Conservation (phyloP, 1,284 basidiomycete genomes). For the Ustilago shanxiensis region DNA sequence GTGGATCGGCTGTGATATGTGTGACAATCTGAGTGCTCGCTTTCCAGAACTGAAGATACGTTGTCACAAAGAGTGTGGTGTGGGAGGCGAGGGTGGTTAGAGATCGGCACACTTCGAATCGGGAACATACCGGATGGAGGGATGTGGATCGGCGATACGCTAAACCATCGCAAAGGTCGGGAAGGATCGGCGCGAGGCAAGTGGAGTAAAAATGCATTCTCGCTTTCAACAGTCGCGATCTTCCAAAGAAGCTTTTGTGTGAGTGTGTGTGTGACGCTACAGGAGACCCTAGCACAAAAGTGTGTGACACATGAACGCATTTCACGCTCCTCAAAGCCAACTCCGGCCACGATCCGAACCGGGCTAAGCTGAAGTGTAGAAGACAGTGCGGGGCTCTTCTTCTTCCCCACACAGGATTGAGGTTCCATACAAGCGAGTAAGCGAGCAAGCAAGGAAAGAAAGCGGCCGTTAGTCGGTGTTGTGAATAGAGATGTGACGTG, state of each 20-base stretch:
- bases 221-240: slow-evolving; percentile 12
- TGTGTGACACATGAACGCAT: not conserved
- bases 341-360: not conserved
- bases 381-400: not conserved
- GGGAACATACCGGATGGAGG: not conserved
- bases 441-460: slow-evolving; percentile 2
- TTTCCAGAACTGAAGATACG: not conserved
- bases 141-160: not conserved
- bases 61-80: no score
- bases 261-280: not conserved
- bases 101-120: not conserved
- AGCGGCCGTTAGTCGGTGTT: not conserved
- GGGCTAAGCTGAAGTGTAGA: not conserved
- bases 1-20: not conserved
- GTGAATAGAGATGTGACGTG: slow-evolving; percentile 1
- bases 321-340: not conserved
- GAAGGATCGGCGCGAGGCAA: slow-evolving; percentile 4
- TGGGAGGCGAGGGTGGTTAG: not conserved
- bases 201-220: slow-evolving; percentile 2
- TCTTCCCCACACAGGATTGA: no score
- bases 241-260: not conserved
- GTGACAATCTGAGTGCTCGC: not conserved
- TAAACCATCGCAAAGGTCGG: slow-evolving; percentile 3
- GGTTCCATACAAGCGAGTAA: not conserved
- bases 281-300: not conserved